A percentile compares a stretch with the other conserved stretches of the same genome.
These are phyloP conservation scores for Hamigera avellanea DNA, from an alignment of 495 filamentous ascomycete genomes.

Conservation along the genomic window DNA sequence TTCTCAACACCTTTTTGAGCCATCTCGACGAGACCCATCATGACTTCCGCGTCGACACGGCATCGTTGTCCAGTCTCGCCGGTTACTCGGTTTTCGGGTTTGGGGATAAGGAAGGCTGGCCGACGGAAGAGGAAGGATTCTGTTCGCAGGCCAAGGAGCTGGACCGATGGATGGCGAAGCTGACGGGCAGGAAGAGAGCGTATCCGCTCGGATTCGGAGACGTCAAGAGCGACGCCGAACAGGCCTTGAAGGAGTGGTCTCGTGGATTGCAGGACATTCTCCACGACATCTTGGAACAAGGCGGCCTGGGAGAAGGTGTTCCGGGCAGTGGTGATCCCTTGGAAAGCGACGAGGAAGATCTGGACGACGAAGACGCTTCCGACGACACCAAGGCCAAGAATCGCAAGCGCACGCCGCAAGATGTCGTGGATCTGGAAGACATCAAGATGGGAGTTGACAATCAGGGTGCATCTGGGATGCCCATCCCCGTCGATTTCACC, in stretches of 20 bases:
- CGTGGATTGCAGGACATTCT: conserved; percentile 62
- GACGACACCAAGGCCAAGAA: conserved; percentile 13
- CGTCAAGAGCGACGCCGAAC: conserved; percentile 56
- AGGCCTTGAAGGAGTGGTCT: conserved; percentile 64
- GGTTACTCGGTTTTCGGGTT: conserved; percentile 93
- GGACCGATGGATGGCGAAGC: conserved; percentile 90
- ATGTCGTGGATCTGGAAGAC: conserved; percentile 73
- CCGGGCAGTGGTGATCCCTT: conserved; percentile 68
- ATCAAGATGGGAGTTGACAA: conserved; percentile 46
- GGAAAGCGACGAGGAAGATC: conserved; percentile 69
- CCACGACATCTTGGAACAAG: conserved; percentile 46
- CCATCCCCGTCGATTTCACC: conserved; percentile 82
- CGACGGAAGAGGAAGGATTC: conserved; percentile 78
- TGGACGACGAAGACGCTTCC: conserved; percentile 35
- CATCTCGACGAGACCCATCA: conserved; percentile 86
- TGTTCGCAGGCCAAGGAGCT: conserved; percentile 81
- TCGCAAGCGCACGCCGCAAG: conserved; percentile 29
- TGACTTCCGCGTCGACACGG: conserved; percentile 91
- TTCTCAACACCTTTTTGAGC: conserved; percentile 67
- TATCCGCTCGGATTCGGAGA: conserved; percentile 85
- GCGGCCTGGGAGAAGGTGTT: conserved; percentile 67
- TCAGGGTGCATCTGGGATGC: conserved; percentile 20
- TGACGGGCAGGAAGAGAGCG: conserved; percentile 68
- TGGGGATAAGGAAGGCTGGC: conserved; percentile 85
- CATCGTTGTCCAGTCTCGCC: conserved; percentile 59